Base-by-base conservation (phyloP, 208 protist genomes). In the Blechomonas ayalai region DNA sequence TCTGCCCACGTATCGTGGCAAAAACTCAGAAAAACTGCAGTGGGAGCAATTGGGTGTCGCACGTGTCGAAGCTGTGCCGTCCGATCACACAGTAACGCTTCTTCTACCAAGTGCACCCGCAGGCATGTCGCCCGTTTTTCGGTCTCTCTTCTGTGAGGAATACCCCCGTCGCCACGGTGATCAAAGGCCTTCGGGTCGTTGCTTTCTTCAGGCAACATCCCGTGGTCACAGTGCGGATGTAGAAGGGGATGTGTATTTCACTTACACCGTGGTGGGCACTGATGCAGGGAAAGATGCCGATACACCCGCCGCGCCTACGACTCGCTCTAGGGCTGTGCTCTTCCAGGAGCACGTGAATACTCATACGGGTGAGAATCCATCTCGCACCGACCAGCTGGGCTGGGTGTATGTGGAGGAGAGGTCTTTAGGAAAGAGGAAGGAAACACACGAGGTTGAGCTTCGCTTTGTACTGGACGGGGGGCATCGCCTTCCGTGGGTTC, bases 141-240 rank as follows among this genome's bases (percentile, higher is more conserved):
- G n/a, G 31, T 34, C 31, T 34, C 31, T 34, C 31, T 34, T n/a
- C 31, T 65, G 58, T 27, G 58, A 65, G 31, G 58, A 65, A 29
- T 58, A 41, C 37, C 28, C n/a, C n/a, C n/a, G n/a, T n/a, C n/a
- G n/a, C n/a, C n/a, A n/a, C n/a, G n/a, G n/a, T n/a, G n/a, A n/a
- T n/a, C n/a, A n/a, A n/a, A n/a, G 35, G 24, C 44, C 33, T 18
- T 41, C 26, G 0, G 55, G 55, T 15, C 44, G 44, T 5, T 62
- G 55, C 28, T 33, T 48, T 20, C 37, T 62, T 4, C 45, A 39
- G 18, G 33, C n/a, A n/a, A n/a, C 37, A 10, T n/a, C n/a, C n/a
- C n/a, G 38, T 20, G 23, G 47, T 16, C 6, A 16, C 3, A 12
- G 7, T 2, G 18, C 23, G 12, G 16, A 27, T 8, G 41, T 23